A percentile compares a stretch with the other conserved stretches of the same genome.
These are phyloP conservation scores for Leucoagaricus sp. DNA, from an alignment of 1,284 basidiomycete species.

Conservation along the genomic window DNA sequence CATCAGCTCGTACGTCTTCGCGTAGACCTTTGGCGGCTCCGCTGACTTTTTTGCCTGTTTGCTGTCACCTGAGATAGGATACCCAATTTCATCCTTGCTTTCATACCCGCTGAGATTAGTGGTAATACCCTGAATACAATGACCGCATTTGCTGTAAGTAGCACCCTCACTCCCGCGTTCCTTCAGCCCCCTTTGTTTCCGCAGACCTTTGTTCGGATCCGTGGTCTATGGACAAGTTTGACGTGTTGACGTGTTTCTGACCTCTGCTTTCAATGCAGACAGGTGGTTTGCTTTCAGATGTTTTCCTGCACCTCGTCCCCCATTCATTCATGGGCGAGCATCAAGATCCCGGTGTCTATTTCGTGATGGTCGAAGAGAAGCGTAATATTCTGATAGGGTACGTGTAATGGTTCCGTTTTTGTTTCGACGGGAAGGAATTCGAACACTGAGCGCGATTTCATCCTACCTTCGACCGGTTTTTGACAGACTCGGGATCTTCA, in stretches of 20 bases:
- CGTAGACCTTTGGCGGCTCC: neutral
- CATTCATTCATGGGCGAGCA: slow-evolving; percentile 90
- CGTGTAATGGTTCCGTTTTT: slow-evolving; percentile 18
- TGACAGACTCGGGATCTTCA: slow-evolving; percentile 74
- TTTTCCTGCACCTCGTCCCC: slow-evolving; percentile 87
- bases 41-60: neutral
- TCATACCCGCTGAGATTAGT: slow-evolving; percentile 85
- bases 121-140: slow-evolving; percentile 85
- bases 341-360: slow-evolving; percentile 64
- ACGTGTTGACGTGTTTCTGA: slow-evolving; percentile 2
- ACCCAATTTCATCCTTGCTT: slow-evolving; percentile 89
- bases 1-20: slow-evolving; percentile 79
- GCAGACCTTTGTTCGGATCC: neutral
- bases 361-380: slow-evolving; percentile 86
- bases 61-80: slow-evolving; percentile 47
- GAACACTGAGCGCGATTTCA: neutral
- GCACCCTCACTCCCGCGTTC: too few relatives aligned
- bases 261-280: slow-evolving; percentile 48
- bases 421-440: neutral
- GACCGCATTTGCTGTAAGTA: slow-evolving; percentile 78
- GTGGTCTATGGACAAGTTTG: too few relatives aligned
- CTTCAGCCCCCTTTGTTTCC: too few relatives aligned
- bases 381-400: slow-evolving; percentile 87
- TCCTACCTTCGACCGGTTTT: neutral
- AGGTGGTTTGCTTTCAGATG: slow-evolving; percentile 86